These are phyloP conservation scores for Hylodesmum podocarpum DNA, from an alignment of 306 rosid species.

Conservation along the genomic window DNA sequence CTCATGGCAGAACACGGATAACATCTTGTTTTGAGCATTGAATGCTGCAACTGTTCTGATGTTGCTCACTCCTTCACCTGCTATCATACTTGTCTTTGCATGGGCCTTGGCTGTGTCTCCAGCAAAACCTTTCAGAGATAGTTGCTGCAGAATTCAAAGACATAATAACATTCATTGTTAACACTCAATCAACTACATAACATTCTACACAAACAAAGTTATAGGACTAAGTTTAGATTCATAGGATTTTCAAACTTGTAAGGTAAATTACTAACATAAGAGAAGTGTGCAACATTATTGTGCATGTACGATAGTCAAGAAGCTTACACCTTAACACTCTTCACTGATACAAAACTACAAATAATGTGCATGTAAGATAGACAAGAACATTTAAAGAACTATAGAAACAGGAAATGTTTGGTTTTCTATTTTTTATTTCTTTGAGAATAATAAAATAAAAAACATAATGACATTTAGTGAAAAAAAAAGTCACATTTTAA, in stretches of 20 bases:
- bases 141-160: conserved; percentile 66
- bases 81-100: conserved; percentile 99
- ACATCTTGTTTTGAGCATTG: conserved; percentile 87
- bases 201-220: neutral
- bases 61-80: conserved; percentile 98
- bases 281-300: too few relatives aligned
- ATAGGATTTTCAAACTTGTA: neutral
- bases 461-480: too few relatives aligned
- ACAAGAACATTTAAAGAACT: neutral
- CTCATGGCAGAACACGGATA: conserved; percentile 72
- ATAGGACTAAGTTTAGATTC: neutral
- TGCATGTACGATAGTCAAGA: too few relatives aligned
- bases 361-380: neutral
- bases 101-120: conserved; percentile 99
- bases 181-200: conserved; percentile 17
- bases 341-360: neutral
- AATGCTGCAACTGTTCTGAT: conserved; percentile 97
- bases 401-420: neutral
- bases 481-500: too few relatives aligned
- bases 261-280: neutral
- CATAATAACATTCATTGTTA: conserved; percentile 14
- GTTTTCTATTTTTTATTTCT: neutral
- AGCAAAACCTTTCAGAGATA: conserved; percentile 95
- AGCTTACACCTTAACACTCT: too few relatives aligned
- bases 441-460: neutral